phyloP scores from a whole-genome alignment of 139 green algal genomes.

The Chlorella sp. region DNA sequence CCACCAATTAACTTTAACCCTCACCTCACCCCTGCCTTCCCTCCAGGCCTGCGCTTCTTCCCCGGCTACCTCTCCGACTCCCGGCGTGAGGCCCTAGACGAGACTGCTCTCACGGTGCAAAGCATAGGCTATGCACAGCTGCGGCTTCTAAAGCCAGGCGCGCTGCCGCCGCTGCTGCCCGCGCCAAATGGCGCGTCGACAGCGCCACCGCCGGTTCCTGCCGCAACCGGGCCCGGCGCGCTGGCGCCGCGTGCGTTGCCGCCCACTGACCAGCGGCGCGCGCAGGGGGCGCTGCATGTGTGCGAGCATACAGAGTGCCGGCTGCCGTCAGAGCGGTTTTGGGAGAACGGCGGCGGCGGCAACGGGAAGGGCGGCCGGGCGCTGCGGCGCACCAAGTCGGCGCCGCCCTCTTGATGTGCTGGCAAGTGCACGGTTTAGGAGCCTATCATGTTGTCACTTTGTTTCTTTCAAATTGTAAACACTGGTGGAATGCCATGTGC shows the following conservation, averaged over 20 bases:
- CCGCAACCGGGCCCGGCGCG: neutral
- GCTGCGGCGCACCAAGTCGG: neutral
- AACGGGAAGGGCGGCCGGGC: neutral
- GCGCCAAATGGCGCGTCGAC: neutral
- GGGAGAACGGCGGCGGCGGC: constrained; percentile 18
- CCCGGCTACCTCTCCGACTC: constrained; percentile 59
- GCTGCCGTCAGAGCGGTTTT: constrained; percentile 66
- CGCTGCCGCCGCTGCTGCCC: constrained; percentile 28
- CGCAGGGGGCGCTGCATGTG: constrained; percentile 46
- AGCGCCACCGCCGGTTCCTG: neutral
- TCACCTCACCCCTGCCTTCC: neutral
- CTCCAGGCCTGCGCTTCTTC: constrained; percentile 74
- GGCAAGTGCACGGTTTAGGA: too few species aligned
- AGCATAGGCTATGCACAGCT: constrained; percentile 50
- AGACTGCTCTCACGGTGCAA: constrained; percentile 65
- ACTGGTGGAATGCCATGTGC: too few species aligned
- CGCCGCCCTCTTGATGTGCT: neutral
- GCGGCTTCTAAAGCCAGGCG: constrained; percentile 43
- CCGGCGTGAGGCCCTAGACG: constrained; percentile 61
- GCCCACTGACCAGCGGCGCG: constrained; percentile 1
- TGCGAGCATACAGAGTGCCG: constrained; percentile 69
- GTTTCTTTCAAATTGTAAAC: too few species aligned
- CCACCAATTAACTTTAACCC: neutral
- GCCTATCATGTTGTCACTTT: too few species aligned
- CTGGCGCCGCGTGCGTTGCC: neutral